These are phyloP conservation scores for Penicillium carneum DNA, from an alignment of 2,329 filamentous ascomycete genomes.

Conservation along the genomic window DNA sequence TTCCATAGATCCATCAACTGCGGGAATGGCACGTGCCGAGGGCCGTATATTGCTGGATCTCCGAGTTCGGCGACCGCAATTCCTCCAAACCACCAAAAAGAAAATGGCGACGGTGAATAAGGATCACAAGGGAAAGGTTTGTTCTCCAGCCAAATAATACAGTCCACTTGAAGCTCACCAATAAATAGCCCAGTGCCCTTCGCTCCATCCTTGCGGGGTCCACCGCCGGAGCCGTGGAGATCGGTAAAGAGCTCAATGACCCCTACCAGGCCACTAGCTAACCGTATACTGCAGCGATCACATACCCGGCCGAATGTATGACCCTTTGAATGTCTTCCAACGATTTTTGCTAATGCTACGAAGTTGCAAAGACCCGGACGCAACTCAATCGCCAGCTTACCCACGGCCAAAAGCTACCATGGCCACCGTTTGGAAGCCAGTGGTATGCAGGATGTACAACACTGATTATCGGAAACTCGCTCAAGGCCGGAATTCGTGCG, in stretches of 20 bases:
- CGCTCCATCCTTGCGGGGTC: slow-evolving; percentile 91
- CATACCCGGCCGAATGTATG: slow-evolving; percentile 91
- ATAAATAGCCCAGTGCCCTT: slow-evolving; percentile 73
- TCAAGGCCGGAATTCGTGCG: slow-evolving; percentile 93
- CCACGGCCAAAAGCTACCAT: slow-evolving; percentile 85
- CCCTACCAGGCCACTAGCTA: slow-evolving; percentile 34
- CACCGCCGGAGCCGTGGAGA: slow-evolving; percentile 92
- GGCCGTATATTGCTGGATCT: slow-evolving; percentile 27
- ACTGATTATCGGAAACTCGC: slow-evolving; percentile 91
- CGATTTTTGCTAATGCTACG: slow-evolving; percentile 19
- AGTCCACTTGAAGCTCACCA: slow-evolving; percentile 45
- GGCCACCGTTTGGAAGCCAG: slow-evolving; percentile 89
- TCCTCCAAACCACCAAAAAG: slow-evolving; percentile 19
- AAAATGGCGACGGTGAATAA: slow-evolving; percentile 48
- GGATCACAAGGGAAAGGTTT: slow-evolving; percentile 51
- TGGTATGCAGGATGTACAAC: slow-evolving; percentile 99
- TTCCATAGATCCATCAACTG: slow-evolving; percentile 10
- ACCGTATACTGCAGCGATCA: slow-evolving; percentile 68
- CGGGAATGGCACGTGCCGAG: slow-evolving; percentile 29
- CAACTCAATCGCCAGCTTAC: slow-evolving; percentile 88
- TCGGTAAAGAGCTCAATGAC: slow-evolving; percentile 64
- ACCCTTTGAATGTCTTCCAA: slow-evolving; percentile 18
- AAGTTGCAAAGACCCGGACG: slow-evolving; percentile 90
- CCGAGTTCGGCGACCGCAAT: slow-evolving; percentile 28
- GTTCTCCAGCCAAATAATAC: slow-evolving; percentile 8